These are phyloP conservation scores for Lathyrus tuberosus DNA, from an alignment of 306 rosid genomes.

Conservation along the genomic window DNA sequence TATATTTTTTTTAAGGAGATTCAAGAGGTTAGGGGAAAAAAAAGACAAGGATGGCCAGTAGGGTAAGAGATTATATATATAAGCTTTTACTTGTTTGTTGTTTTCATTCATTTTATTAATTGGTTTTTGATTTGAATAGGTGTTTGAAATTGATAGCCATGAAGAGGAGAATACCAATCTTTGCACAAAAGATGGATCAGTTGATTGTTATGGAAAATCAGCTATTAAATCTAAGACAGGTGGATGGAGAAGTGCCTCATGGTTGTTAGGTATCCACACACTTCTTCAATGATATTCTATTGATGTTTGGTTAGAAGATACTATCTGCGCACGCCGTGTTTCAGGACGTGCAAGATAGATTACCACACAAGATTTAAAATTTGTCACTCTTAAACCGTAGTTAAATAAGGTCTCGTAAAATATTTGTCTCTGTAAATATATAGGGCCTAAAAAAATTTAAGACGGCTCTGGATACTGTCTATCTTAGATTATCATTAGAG, in stretches of 20 bases:
- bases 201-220: slow-evolving; percentile 52
- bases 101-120: not conserved
- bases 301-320: not conserved
- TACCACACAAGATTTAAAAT: not conserved
- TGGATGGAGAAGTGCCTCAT: slow-evolving; percentile 62
- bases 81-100: not conserved
- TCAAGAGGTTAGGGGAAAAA: not conserved
- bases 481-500: not conserved
- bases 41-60: not conserved
- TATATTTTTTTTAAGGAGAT: not conserved
- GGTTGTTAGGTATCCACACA: slow-evolving; percentile 47
- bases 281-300: not conserved
- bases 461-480: not conserved
- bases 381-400: too few relatives aligned
- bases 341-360: not conserved
- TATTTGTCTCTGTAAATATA: too few relatives aligned
- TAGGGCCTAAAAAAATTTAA: too few relatives aligned
- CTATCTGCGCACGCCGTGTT: not conserved
- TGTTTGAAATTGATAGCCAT: slow-evolving; percentile 40
- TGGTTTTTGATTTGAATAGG: slow-evolving; percentile 35
- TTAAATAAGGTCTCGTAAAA: too few relatives aligned
- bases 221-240: slow-evolving; percentile 49
- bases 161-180: slow-evolving; percentile 36
- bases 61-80: not conserved
- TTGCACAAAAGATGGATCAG: slow-evolving; percentile 53